phyloP scores from a whole-genome alignment of 2,329 filamentous ascomycete species.

The Scedosporium aurantiacum region DNA sequence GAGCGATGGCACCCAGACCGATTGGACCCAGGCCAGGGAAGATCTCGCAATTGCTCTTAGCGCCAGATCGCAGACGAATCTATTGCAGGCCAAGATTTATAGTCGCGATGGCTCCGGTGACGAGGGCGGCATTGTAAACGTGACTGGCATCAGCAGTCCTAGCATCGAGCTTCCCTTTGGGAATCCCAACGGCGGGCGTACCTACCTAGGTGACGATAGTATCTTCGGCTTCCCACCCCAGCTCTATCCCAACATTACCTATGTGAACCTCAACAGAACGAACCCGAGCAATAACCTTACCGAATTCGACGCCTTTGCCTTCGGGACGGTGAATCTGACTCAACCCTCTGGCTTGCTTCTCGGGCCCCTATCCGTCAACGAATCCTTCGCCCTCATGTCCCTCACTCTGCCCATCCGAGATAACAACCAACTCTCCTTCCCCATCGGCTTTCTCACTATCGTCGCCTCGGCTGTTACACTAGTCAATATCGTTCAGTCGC shows the following conservation, averaged over 20 bases:
- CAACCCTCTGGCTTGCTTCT: slow-evolving; percentile 53
- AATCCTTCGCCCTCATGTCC: slow-evolving; percentile 64
- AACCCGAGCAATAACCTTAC: slow-evolving; percentile 31
- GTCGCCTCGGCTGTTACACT: slow-evolving; percentile 59
- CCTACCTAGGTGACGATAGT: slow-evolving; percentile 57
- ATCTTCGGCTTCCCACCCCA: slow-evolving; percentile 58
- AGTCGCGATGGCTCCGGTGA: slow-evolving; percentile 53
- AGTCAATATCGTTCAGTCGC: slow-evolving; percentile 47
- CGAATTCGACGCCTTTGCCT: slow-evolving; percentile 39
- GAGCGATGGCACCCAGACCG: slow-evolving; percentile 46
- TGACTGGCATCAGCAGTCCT: slow-evolving; percentile 40
- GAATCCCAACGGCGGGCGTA: slow-evolving; percentile 42
- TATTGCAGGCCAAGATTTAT: slow-evolving; percentile 65
- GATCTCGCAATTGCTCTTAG: slow-evolving; percentile 64
- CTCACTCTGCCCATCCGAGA: slow-evolving; percentile 70
- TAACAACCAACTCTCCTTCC: slow-evolving; percentile 46
- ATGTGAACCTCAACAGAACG: slow-evolving; percentile 31
- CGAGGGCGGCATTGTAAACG: slow-evolving; percentile 47
- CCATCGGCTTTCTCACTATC: slow-evolving; percentile 76
- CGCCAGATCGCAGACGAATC: slow-evolving; percentile 41
- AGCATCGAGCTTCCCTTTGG: slow-evolving; percentile 52
- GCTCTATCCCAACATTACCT: slow-evolving; percentile 73
- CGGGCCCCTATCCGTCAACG: slow-evolving; percentile 64
- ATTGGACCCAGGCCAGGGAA: slow-evolving; percentile 46
- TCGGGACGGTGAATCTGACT: slow-evolving; percentile 37